Conservation (phyloP, 192 early-diverging fungal genomes). For the Radiomyces spectabilis region DNA sequence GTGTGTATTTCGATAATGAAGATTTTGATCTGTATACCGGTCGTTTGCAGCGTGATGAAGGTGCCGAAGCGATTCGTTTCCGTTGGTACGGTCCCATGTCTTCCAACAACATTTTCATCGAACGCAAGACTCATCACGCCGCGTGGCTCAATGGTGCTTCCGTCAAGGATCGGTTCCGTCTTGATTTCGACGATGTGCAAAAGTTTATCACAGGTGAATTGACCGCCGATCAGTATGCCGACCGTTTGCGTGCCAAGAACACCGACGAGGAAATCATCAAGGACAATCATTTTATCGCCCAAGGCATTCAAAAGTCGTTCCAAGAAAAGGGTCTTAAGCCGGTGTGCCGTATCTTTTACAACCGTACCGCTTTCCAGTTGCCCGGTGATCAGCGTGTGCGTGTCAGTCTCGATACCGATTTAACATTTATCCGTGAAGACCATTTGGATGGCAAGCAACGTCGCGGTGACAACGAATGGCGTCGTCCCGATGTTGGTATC, state of each 20-base stretch:
- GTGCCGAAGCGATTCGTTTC: conserved; percentile 21
- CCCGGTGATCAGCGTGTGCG: conserved; percentile 38
- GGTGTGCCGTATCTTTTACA: conserved; percentile 19
- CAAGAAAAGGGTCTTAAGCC: conserved; percentile 13
- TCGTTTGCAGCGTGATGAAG: conserved; percentile 24
- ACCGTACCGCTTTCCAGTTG: conserved; percentile 26
- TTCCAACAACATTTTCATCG: conserved; percentile 15
- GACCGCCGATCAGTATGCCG: conserved; percentile 48
- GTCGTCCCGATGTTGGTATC: conserved; percentile 26
- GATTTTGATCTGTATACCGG: conserved; percentile 22
- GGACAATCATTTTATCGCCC: conserved; percentile 34
- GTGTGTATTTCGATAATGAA: conserved; percentile 24
- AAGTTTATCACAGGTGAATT: conserved; percentile 7
- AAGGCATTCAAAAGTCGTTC: conserved; percentile 18
- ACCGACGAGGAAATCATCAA: conserved; percentile 50
- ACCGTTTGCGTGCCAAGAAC: conserved; percentile 52
- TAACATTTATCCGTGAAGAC: conserved; percentile 15
- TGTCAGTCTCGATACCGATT: conserved; percentile 11
- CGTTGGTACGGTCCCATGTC: conserved; percentile 22
- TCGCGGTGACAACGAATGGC: conserved; percentile 55
- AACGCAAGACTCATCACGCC: conserved; percentile 27
- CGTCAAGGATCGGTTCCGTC: conserved; percentile 19
- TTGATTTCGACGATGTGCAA: conserved; percentile 9
- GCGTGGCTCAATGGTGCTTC: conserved; percentile 18
- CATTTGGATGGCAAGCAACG: conserved; percentile 32